These are phyloP conservation scores for Laetiporus sulphureus DNA, from an alignment of 1,284 basidiomycete species.

Conservation along the genomic window DNA sequence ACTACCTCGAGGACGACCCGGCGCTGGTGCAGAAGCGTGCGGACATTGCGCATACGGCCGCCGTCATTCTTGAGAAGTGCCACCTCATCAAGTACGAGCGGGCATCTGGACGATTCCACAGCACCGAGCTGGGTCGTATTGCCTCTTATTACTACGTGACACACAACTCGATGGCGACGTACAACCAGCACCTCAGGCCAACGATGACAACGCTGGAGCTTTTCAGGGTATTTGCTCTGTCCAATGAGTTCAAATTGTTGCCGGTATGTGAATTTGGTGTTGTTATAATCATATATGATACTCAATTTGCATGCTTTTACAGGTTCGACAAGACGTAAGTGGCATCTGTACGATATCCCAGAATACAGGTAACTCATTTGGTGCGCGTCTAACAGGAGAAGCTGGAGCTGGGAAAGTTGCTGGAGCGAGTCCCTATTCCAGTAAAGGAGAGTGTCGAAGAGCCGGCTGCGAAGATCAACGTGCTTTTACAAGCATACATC, in stretches of 20 bases:
- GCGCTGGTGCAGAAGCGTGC: slow-evolving; percentile 90
- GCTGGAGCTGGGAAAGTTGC: slow-evolving; percentile 85
- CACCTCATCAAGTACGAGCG: slow-evolving; percentile 94
- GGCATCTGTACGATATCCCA: slow-evolving; percentile 1
- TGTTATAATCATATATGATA: not conserved
- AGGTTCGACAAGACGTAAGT: slow-evolving; percentile 36
- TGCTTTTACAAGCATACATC: slow-evolving; percentile 92
- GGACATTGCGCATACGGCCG: slow-evolving; percentile 93
- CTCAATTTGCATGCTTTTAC: not conserved
- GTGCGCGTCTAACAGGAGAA: slow-evolving; percentile 76
- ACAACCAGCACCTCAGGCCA: slow-evolving; percentile 90
- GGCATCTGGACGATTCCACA: slow-evolving; percentile 82
- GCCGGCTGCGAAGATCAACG: slow-evolving; percentile 96
- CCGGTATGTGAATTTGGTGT: slow-evolving; percentile 39
- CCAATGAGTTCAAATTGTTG: slow-evolving; percentile 94
- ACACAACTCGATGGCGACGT: slow-evolving; percentile 93
- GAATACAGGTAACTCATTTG: too few relatives aligned
- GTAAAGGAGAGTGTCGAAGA: slow-evolving; percentile 97
- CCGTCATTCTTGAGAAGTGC: slow-evolving; percentile 91
- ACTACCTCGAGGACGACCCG: slow-evolving; percentile 86
- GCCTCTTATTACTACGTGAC: slow-evolving; percentile 97
- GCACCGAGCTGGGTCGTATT: slow-evolving; percentile 90
- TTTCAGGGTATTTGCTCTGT: slow-evolving; percentile 94
- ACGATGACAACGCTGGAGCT: slow-evolving; percentile 88
- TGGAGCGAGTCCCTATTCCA: slow-evolving; percentile 95